phyloP scores from a whole-genome alignment of 106 monocot species.

The Dioscorea zingiberensis region DNA sequence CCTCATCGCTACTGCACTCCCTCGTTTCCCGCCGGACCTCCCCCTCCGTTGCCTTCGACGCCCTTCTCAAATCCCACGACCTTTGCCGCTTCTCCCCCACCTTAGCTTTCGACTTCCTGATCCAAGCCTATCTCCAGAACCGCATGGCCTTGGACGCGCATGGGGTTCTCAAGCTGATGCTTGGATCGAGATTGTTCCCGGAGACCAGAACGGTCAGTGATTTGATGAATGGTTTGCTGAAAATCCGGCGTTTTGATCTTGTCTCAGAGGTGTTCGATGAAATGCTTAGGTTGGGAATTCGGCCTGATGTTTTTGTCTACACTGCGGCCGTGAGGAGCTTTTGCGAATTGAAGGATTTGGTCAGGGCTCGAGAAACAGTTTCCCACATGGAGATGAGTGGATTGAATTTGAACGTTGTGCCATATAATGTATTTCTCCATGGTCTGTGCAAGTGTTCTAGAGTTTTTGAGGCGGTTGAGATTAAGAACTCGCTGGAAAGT shows the following conservation, averaged over 20 bases:
- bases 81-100: not conserved
- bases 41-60: slow-evolving; percentile 16
- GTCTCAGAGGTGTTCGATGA: slow-evolving; percentile 40
- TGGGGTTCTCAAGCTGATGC: slow-evolving; percentile 15
- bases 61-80: slow-evolving; percentile 8
- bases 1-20: slow-evolving; percentile 45
- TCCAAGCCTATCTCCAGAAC: slow-evolving; percentile 39
- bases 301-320: slow-evolving; percentile 51
- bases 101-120: slow-evolving; percentile 22
- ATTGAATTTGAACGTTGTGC: slow-evolving; percentile 24
- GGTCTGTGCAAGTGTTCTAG: slow-evolving; percentile 67
- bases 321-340: slow-evolving; percentile 49
- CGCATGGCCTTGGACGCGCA: slow-evolving; percentile 33
- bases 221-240: slow-evolving; percentile 46
- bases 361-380: slow-evolving; percentile 38
- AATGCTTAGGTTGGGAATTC: slow-evolving; percentile 10
- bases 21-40: slow-evolving; percentile 25
- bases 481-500: slow-evolving; percentile 43
- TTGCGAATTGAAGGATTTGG: slow-evolving; percentile 67
- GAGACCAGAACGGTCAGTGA: slow-evolving; percentile 48
- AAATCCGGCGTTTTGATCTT: slow-evolving; percentile 43
- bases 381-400: slow-evolving; percentile 34
- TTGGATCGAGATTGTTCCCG: slow-evolving; percentile 5
- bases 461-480: slow-evolving; percentile 45
- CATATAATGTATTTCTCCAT: slow-evolving; percentile 79